phyloP scores from a whole-genome alignment of 2,329 filamentous ascomycete genomes.

The Alternaria sp. region DNA sequence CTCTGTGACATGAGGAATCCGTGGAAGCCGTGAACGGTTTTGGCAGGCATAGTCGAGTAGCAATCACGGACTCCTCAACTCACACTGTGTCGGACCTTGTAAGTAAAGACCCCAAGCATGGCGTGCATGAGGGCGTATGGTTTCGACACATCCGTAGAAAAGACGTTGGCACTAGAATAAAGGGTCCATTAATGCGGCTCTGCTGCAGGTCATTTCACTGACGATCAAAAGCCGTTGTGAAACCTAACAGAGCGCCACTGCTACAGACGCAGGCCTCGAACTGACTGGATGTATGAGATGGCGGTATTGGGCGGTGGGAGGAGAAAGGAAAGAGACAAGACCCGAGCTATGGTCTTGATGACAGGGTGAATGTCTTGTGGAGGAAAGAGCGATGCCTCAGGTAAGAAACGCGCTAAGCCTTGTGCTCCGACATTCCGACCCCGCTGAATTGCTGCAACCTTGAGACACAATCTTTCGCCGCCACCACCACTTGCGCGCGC shows the following conservation, averaged over 20 bases:
- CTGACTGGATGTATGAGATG: background rate
- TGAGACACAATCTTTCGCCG: constrained; percentile 21
- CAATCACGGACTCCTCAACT: background rate
- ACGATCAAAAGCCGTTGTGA: background rate
- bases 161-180: background rate
- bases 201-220: constrained; percentile 8
- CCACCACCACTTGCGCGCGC: constrained; percentile 26
- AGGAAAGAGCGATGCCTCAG: background rate
- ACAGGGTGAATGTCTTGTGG: background rate
- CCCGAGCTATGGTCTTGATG: background rate
- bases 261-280: background rate
- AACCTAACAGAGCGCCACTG: background rate
- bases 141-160: background rate
- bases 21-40: background rate
- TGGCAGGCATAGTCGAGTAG: background rate
- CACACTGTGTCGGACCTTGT: background rate
- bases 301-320: background rate
- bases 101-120: too few relatives aligned
- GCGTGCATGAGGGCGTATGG: background rate
- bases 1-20: background rate
- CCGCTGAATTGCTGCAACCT: constrained; percentile 5
- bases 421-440: constrained; percentile 15
- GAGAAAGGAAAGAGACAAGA: background rate
- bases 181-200: constrained; percentile 17
- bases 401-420: constrained; percentile 3